A percentile compares a stretch with the other conserved stretches of the same genome.
Conservation (phyloP, 2,329 filamentous ascomycete genomes). For the Cladosporium sp. region DNA sequence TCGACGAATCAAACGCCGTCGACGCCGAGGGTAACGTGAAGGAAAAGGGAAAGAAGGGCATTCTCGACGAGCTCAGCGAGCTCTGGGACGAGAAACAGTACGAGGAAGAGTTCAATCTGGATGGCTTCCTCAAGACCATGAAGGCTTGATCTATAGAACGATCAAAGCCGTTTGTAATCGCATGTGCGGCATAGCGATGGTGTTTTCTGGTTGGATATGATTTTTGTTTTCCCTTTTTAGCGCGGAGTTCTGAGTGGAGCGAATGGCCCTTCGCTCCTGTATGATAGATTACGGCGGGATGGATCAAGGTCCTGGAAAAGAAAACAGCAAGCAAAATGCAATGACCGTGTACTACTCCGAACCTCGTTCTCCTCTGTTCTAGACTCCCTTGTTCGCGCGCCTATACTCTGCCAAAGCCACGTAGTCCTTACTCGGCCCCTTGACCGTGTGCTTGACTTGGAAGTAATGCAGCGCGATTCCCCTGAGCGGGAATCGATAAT, state of each 20-base stretch:
- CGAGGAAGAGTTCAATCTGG: conserved; percentile 94
- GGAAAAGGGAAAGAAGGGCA: conserved; percentile 94
- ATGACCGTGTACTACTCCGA: no score
- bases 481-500: conserved; percentile 60
- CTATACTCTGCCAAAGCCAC: conserved; percentile 36
- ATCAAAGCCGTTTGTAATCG: neutral
- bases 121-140: conserved; percentile 94
- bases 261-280: no score
- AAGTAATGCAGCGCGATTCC: conserved; percentile 56
- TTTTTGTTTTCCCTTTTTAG: no score
- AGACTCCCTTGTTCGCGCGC: conserved; percentile 15
- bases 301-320: no score
- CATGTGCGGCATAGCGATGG: neutral
- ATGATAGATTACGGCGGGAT: no score
- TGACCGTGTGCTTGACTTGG: conserved; percentile 60
- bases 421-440: conserved; percentile 71
- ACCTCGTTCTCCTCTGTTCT: no score
- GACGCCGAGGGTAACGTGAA: conserved; percentile 82
- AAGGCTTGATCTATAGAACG: conserved; percentile 4
- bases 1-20: conserved; percentile 69
- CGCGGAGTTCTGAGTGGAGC: no score
- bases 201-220: neutral
- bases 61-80: conserved; percentile 90
- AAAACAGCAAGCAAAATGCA: no score
- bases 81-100: conserved; percentile 97